Conservation (phyloP, 1,284 basidiomycete genomes). For the Marasmius tenuissimus region DNA sequence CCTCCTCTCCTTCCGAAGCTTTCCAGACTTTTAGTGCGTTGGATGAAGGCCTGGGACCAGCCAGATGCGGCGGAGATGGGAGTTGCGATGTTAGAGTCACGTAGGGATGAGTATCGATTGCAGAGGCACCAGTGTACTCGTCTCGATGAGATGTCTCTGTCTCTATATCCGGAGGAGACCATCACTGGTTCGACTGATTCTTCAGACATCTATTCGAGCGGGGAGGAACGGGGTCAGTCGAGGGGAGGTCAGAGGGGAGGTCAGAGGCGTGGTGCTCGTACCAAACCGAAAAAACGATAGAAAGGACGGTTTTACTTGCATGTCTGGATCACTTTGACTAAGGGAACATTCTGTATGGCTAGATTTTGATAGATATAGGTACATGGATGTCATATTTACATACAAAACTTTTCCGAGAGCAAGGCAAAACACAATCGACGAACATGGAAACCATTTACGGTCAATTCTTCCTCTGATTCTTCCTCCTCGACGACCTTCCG, state of each 20-base stretch:
- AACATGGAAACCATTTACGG: background rate
- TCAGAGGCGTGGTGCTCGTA: background rate
- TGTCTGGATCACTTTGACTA: background rate
- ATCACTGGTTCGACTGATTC: background rate
- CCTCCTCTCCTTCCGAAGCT: background rate
- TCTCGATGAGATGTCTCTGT: background rate
- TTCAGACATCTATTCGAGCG: background rate
- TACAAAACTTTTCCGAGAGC: background rate
- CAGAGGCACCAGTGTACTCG: background rate
- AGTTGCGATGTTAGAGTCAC: background rate
- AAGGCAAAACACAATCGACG: background rate
- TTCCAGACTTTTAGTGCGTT: background rate
- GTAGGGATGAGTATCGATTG: background rate
- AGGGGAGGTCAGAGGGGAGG: background rate
- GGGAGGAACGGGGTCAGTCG: background rate
- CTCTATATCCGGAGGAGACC: background rate
- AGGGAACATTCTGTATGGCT: background rate
- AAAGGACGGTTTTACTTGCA: background rate
- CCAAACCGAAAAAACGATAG: slow-evolving; percentile 5
- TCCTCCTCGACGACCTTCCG: background rate
- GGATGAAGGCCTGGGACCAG: background rate
- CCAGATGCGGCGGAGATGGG: background rate
- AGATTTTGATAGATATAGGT: background rate
- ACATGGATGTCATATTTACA: background rate
- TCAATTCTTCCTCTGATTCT: background rate